These are phyloP conservation scores for Cordyceps militaris DNA, from an alignment of 2,329 filamentous ascomycete genomes.

Conservation along the genomic window DNA sequence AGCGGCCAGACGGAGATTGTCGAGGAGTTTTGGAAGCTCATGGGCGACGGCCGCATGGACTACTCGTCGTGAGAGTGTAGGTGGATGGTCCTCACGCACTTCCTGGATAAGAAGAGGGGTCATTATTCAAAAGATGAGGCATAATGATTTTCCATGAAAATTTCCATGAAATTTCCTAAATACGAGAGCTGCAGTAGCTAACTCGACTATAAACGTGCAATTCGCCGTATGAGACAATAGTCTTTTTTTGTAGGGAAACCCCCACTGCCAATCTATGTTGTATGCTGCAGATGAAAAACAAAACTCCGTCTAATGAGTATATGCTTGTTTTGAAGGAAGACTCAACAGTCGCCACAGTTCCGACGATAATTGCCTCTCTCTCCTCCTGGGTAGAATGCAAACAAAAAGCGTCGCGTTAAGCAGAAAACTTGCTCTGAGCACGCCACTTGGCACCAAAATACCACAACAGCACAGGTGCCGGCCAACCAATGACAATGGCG, in stretches of 20 bases:
- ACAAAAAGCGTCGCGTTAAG: background rate
- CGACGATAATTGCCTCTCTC: background rate
- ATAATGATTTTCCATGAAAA: background rate
- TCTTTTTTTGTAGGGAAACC: background rate
- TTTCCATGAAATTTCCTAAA: background rate
- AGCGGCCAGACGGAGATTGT: constrained; percentile 54
- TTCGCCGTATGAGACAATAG: background rate
- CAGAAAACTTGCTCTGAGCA: constrained; percentile 22
- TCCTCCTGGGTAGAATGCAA: background rate
- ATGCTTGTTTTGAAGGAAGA: background rate
- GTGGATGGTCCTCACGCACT: background rate
- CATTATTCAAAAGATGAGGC: background rate
- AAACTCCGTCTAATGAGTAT: background rate
- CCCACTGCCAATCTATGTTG: background rate
- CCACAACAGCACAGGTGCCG: constrained; percentile 39
- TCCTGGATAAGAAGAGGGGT: background rate
- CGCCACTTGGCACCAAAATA: constrained; percentile 35
- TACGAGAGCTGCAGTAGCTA: background rate
- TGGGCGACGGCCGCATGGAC: constrained; percentile 48
- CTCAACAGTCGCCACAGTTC: background rate
- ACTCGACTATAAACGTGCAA: background rate
- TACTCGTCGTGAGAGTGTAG: constrained; percentile 27
- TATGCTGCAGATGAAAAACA: background rate
- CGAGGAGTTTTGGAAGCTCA: constrained; percentile 56
- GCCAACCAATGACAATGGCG: constrained; percentile 34